Evolutionary conservation across 805 yeast species (phyloP), one percentile per base, ranked within the genome.

Genomic region (Saccharomyces eubayanus): DNA sequence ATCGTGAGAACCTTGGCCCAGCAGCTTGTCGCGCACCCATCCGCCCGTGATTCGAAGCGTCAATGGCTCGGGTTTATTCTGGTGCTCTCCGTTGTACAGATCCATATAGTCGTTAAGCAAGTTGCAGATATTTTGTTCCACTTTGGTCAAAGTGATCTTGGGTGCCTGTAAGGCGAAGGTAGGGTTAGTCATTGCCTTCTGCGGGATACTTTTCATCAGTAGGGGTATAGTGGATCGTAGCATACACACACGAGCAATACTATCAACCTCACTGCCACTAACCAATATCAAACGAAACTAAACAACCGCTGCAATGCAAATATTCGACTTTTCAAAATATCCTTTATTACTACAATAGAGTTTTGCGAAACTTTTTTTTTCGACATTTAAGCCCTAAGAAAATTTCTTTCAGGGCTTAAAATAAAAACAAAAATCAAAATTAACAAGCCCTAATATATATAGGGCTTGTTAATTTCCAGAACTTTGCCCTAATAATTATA

Each of bases 21-120:
- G 73, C 29, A 94, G 73, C 71, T 94, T 94, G 69, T 94, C 99
- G 61, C 99, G 78, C 2, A 94, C 99, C 99, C 99, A 92, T 0
- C 99, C 99, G 36, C 99, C 99, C 0, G 97, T 91, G 59, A 94
- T 87, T 56, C 99, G 70, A 41, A 57, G 59, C n/a, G 51, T 58
- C 53, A 62, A 50, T 6, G 64, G 68, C 46, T 60, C 66, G 16
- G 48, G 24, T 11, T 16, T 31, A 9, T 52, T 27, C 24, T 46
- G 14, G 24, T 54, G 31, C 5, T 40, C 28, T 1, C 46, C 20
- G 47, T 68, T 68, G 50, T 67, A 69, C 10, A 63, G 56, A 14
- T 54, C 53, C n/a, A 64, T 59, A 50, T 60, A 69, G 48, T 69
- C 71, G 30, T 60, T 67, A 28, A 69, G 53, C 30, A 69, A 51